Conservation (phyloP, 176 grass and related monocot species). For the Phragmites australis region DNA sequence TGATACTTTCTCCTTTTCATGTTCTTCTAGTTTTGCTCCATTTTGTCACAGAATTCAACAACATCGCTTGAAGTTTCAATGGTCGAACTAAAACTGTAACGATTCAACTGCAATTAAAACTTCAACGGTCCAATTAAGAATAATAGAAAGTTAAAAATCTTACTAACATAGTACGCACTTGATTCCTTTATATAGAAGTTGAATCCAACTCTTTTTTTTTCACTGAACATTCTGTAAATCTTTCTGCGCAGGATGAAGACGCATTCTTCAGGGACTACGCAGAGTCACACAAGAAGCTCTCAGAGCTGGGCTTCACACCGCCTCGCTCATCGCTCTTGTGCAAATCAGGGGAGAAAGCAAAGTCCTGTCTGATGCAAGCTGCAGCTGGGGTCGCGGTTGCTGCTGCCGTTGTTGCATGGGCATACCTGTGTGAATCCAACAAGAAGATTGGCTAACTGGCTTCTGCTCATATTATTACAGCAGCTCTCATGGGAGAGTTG, state of each 20-base stretch:
- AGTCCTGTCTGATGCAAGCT: slow-evolving; percentile 18
- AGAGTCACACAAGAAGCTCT: slow-evolving; percentile 65
- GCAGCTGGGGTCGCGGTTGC: slow-evolving; percentile 38
- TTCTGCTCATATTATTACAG: background rate
- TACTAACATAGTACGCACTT: no score
- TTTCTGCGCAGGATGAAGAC: slow-evolving; percentile 48
- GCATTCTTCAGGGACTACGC: slow-evolving; percentile 65
- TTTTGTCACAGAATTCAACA: background rate
- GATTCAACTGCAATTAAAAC: background rate
- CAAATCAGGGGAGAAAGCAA: background rate
- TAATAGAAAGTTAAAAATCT: background rate
- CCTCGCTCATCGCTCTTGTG: background rate
- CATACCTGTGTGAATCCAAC: slow-evolving; percentile 39
- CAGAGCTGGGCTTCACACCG: slow-evolving; percentile 61
- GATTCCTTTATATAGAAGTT: background rate
- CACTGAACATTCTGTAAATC: background rate
- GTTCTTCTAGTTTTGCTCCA: background rate
- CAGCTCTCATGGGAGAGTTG: background rate
- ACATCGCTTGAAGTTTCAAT: background rate
- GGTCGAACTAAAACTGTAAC: background rate
- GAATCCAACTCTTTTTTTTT: background rate
- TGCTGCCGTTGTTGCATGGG: slow-evolving; percentile 36
- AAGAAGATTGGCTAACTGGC: slow-evolving; percentile 21
- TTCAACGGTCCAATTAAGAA: background rate
- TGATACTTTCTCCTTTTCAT: background rate